phyloP scores from a whole-genome alignment of 78 protist species.

The Speleostelium caveatum region DNA sequence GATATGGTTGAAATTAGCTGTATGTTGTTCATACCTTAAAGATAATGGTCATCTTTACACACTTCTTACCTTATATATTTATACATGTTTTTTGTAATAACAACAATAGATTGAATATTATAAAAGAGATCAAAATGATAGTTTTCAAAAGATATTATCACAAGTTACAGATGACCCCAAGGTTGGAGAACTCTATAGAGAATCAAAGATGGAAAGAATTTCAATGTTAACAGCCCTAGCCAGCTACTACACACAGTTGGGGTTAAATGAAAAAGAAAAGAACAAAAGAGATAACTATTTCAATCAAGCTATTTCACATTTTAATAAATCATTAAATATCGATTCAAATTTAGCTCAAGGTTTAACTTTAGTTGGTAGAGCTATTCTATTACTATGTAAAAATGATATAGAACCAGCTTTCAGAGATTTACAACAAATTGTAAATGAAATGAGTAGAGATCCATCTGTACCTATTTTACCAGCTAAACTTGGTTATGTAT shows the following conservation, averaged over 20 bases:
- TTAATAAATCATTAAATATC: conserved; percentile 30
- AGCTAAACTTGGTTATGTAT: conserved; percentile 57
- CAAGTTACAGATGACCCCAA: conserved; percentile 19
- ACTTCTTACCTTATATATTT: too few relatives aligned
- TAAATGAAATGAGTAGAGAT: neutral
- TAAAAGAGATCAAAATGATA: conserved; percentile 45
- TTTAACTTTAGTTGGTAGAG: conserved; percentile 49
- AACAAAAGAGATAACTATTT: conserved; percentile 26
- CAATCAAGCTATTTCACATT: conserved; percentile 17
- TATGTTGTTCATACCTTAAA: too few relatives aligned
- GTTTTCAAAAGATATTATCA: conserved; percentile 2
- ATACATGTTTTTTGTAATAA: too few relatives aligned
- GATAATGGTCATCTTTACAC: too few relatives aligned
- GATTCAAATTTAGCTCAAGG: neutral
- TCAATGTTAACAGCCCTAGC: conserved; percentile 70
- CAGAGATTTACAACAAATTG: conserved; percentile 7
- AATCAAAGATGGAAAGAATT: conserved; percentile 40
- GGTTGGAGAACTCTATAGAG: conserved; percentile 14
- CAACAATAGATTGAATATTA: conserved; percentile 46
- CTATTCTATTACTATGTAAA: conserved; percentile 15
- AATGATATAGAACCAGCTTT: conserved; percentile 64
- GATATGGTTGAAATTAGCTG: conserved; percentile 58
- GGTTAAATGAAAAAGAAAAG: conserved; percentile 49
- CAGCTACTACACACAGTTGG: conserved; percentile 41
- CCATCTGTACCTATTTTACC: conserved; percentile 38